Percentiles rank a stretch among this genome's conserved stretches.
phyloP scores from a whole-genome alignment of 441 rosid genomes.

The Euphorbia corollata region DNA sequence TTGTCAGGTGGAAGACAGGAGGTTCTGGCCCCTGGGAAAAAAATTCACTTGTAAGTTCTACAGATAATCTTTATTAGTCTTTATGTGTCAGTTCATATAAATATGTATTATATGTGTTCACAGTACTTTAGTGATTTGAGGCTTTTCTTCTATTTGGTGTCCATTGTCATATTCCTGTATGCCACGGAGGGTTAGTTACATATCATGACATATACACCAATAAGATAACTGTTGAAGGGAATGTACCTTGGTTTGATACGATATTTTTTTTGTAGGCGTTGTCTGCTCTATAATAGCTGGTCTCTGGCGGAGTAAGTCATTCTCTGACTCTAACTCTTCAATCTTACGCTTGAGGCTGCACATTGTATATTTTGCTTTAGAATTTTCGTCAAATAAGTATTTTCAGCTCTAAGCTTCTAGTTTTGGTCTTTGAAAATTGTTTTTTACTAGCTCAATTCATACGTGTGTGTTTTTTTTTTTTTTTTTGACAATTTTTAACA shows the following conservation, averaged over 20 bases:
- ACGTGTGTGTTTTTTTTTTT: not conserved
- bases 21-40: conserved; percentile 42
- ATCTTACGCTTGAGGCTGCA: conserved; percentile 46
- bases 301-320: conserved; percentile 38
- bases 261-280: conserved; percentile 25
- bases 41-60: conserved; percentile 11
- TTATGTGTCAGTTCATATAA: conserved; percentile 5
- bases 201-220: not conserved
- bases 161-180: conserved; percentile 42
- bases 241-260: conserved; percentile 31
- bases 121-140: conserved; percentile 33
- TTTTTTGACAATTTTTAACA: too few species aligned
- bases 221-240: not conserved
- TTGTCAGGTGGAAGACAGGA: conserved; percentile 30
- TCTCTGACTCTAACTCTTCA: conserved; percentile 40
- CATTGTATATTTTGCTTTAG: conserved; percentile 7
- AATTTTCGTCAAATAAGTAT: conserved; percentile 9
- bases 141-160: conserved; percentile 30
- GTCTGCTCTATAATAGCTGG: conserved; percentile 27
- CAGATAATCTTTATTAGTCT: not conserved
- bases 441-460: not conserved
- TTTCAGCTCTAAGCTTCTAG: conserved; percentile 8
- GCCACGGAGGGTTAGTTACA: conserved; percentile 18
- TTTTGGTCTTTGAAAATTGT: conserved; percentile 6
- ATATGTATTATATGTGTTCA: conserved; percentile 9